These are phyloP conservation scores for Firmiana major DNA, from an alignment of 345 rosid genomes.

Conservation along the genomic window DNA sequence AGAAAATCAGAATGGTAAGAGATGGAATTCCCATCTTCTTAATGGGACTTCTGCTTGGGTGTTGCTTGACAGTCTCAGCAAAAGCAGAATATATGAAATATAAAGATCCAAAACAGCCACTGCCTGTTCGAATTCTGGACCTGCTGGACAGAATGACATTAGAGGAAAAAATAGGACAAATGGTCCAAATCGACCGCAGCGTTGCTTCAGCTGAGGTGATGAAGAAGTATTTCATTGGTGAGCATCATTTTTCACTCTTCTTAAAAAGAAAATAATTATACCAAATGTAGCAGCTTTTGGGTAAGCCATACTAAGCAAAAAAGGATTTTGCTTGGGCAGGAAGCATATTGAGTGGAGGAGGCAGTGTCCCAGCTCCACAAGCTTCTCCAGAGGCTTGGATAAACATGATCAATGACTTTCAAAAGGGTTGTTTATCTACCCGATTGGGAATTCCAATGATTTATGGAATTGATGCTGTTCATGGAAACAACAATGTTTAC, in stretches of 20 bases:
- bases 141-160: conserved; percentile 44
- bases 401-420: conserved; percentile 37
- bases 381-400: conserved; percentile 48
- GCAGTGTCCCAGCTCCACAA: conserved; percentile 40
- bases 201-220: conserved; percentile 32
- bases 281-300: not conserved
- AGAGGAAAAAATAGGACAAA: conserved; percentile 56
- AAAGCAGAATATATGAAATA: conserved; percentile 28
- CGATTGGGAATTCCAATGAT: conserved; percentile 78
- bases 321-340: conserved; percentile 23
- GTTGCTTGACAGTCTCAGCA: not conserved
- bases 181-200: conserved; percentile 44
- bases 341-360: conserved; percentile 63
- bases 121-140: conserved; percentile 37
- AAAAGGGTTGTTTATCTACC: conserved; percentile 49
- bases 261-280: not conserved
- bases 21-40: not conserved
- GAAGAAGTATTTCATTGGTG: conserved; percentile 70
- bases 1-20: not conserved
- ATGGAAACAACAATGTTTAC: conserved; percentile 71
- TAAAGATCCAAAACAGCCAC: conserved; percentile 36
- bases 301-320: not conserved
- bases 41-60: conserved; percentile 8
- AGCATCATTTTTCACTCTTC: not conserved
- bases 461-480: conserved; percentile 84